Evolutionary conservation across 768 basidiomycete species (phyloP), one percentile per base, ranked within the genome.

Genomic region (Hygrocybe punicea): DNA sequence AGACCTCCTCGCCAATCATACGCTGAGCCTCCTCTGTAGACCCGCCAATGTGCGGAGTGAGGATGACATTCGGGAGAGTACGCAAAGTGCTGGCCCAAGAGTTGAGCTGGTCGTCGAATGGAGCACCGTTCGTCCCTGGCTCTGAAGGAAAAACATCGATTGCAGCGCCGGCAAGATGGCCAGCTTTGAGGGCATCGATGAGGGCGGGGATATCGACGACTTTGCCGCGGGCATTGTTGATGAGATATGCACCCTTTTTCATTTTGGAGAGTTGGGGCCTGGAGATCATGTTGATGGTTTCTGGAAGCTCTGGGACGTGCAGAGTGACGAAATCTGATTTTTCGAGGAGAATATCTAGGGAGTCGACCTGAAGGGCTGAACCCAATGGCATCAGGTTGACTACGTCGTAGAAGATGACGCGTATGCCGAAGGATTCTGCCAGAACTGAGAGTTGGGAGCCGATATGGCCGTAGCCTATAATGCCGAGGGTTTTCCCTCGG

Each of bases 11-110:
- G 13, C 97, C 97, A 58, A 99, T 98, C 85, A 95, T 92, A 53
- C 86, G 82, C 73, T 99, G 97, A 5, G 97, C 97, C 71, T 99
- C 97, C 71, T 99, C 97, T 16, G 97, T 99, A 29, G 96, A 98
- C 39, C 97, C 97, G 57, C 97, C 97, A 66, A 99, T 98, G 69
- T 99, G 97, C 19, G 97, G 97, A 0, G 97, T 98, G 65, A 98
- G 86, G 67, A 98, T 94, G 59, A 98, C 83, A 72, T 99, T 99
- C 51, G 88, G 85, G 56, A 93, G 75, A 1, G 76, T 72, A 58
- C 91, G 82, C 25, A 99, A 83, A 21, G 83, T 72, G 60, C 81
- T 84, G 6, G 91, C 81, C 88, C 94, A 99, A 1, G 84, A 50
- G 68, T 96, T 98, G 62, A 98, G 76, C 64, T 87, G 78, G 73